Evolutionary conservation across 2,329 filamentous ascomycete species (phyloP).

Genomic region (Furcasterigmium furcatum): DNA sequence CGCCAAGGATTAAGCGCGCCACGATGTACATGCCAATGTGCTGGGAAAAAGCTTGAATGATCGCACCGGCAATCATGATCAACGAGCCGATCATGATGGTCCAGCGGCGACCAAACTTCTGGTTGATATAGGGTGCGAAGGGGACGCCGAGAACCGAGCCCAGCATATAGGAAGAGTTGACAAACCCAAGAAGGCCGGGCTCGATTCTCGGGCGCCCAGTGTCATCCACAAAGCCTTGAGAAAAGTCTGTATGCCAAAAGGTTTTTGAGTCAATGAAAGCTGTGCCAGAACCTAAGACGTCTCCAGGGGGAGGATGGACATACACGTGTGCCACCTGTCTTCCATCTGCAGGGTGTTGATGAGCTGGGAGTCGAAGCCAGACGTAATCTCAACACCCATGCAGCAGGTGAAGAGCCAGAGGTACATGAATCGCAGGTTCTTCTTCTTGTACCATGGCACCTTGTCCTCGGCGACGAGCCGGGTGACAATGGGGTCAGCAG

Average conservation of each 20-base stretch:
- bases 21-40: conserved; percentile 42
- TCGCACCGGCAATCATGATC: conserved; percentile 51
- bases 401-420: conserved; percentile 40
- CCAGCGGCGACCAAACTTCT: conserved; percentile 44
- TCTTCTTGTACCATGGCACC: conserved; percentile 33
- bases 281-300: too few species aligned
- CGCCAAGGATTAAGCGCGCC: conserved; percentile 49
- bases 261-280: not conserved
- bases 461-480: conserved; percentile 33
- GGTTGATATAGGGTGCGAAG: conserved; percentile 47
- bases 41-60: conserved; percentile 51
- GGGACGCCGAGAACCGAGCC: conserved; percentile 53
- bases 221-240: conserved; percentile 11
- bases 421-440: conserved; percentile 31
- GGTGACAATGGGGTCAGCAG: conserved; percentile 32
- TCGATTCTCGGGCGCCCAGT: conserved; percentile 19
- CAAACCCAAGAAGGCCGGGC: conserved; percentile 37
- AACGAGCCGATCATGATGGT: conserved; percentile 53
- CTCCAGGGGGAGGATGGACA: not conserved
- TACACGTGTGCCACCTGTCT: conserved; percentile 21
- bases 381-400: conserved; percentile 52
- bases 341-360: conserved; percentile 36
- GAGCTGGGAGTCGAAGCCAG: conserved; percentile 50
- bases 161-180: conserved; percentile 52
- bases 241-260: conserved; percentile 7